Percentiles rank a stretch among this genome's conserved stretches.
phyloP scores from a whole-genome alignment of 2,329 filamentous ascomycete genomes.

The Curvularia hawaiiensis region DNA sequence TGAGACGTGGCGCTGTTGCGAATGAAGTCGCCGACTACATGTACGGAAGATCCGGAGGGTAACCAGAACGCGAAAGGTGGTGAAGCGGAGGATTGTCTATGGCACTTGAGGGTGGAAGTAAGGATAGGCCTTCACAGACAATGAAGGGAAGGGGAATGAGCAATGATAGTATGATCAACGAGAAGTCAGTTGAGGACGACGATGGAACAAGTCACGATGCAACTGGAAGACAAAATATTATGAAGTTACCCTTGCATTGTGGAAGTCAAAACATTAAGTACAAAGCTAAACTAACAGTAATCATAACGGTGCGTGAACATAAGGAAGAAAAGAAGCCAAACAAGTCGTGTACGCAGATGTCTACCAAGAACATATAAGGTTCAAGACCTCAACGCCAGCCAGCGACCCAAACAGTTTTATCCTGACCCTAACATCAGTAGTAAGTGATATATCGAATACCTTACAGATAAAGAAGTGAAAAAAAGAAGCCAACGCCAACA shows the following conservation, averaged over 20 bases:
- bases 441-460: conserved; percentile 15
- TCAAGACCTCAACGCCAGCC: conserved; percentile 4
- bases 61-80: no score
- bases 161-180: neutral
- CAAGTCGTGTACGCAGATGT: conserved; percentile 8
- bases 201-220: neutral
- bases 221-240: neutral
- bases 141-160: neutral
- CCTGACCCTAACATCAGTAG: neutral
- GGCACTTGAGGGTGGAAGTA: neutral
- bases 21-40: no score
- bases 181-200: neutral
- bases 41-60: no score
- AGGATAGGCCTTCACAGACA: neutral
- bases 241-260: conserved; percentile 27
- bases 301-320: conserved; percentile 13
- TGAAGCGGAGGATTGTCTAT: no score
- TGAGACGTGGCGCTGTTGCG: neutral
- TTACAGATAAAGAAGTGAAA: conserved; percentile 15
- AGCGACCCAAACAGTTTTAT: neutral
- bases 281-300: conserved; percentile 7
- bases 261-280: conserved; percentile 18
- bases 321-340: conserved; percentile 7
- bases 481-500: conserved; percentile 32
- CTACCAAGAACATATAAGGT: conserved; percentile 7